phyloP scores from a whole-genome alignment of 306 rosid species.

The Gleditsia sinensis region DNA sequence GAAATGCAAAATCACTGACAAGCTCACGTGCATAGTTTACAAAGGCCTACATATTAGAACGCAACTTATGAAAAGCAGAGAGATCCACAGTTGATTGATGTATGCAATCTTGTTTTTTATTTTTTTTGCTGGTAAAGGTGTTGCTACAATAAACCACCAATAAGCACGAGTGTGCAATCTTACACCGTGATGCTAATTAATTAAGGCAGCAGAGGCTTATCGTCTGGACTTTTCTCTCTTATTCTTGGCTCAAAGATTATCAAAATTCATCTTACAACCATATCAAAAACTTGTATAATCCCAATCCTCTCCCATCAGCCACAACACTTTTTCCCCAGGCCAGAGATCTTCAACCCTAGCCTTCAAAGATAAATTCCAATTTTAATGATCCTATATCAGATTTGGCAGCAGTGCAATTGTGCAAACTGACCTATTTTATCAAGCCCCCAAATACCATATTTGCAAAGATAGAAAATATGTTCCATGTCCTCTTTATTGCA shows the following conservation, averaged over 20 bases:
- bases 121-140: too few species aligned
- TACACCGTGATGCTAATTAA: not conserved
- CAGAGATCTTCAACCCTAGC: slow-evolving; percentile 28
- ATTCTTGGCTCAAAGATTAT: not conserved
- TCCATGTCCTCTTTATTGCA: not conserved
- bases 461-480: not conserved
- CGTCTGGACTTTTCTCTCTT: not conserved
- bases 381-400: too few species aligned
- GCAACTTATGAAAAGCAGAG: too few species aligned
- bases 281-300: not conserved
- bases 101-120: not conserved
- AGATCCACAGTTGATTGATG: too few species aligned
- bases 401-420: too few species aligned
- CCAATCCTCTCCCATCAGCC: not conserved
- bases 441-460: slow-evolving; percentile 8
- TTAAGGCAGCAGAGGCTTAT: not conserved
- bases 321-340: not conserved
- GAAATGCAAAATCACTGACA: too few species aligned
- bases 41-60: too few species aligned
- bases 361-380: slow-evolving; percentile 28
- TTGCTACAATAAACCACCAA: too few species aligned
- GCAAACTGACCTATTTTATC: slow-evolving; percentile 27
- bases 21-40: too few species aligned
- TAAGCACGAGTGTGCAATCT: not conserved
- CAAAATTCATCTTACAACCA: slow-evolving; percentile 12